phyloP scores from a whole-genome alignment of 2,329 filamentous ascomycete genomes.

The Aspergillus carbonarius region DNA sequence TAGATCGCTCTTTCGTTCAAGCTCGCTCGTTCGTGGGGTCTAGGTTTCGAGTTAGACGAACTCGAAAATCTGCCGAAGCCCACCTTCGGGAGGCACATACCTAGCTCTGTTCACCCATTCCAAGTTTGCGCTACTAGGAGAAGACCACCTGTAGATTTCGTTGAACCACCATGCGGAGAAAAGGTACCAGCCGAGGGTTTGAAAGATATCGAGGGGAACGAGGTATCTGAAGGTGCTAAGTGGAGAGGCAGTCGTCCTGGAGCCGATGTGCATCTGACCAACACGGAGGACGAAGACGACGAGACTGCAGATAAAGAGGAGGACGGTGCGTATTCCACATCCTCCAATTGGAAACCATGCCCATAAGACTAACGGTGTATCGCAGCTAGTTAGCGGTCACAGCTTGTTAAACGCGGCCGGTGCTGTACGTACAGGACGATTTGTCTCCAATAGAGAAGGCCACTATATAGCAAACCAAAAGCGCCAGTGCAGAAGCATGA shows the following conservation, averaged over 20 bases:
- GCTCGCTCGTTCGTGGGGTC: conserved; percentile 64
- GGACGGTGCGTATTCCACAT: conserved; percentile 69
- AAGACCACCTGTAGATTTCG: conserved; percentile 76
- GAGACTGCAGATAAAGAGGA: conserved; percentile 75
- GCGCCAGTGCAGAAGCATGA: conserved; percentile 67
- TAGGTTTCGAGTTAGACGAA: conserved; percentile 21
- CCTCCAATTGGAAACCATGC: conserved; percentile 79
- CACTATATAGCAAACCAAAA: conserved; percentile 71
- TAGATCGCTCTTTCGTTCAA: conserved; percentile 87
- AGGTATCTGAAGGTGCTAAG: conserved; percentile 63
- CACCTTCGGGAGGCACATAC: conserved; percentile 43
- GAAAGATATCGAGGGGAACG: conserved; percentile 60
- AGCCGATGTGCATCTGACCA: conserved; percentile 73
- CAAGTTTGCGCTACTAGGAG: conserved; percentile 60
- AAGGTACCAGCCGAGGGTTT: conserved; percentile 73
- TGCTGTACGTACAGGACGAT: conserved; percentile 62
- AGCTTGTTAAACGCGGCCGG: background rate
- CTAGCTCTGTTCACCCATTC: conserved; percentile 70
- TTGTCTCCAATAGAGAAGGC: conserved; percentile 69
- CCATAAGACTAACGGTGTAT: conserved; percentile 65
- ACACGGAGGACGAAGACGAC: conserved; percentile 82
- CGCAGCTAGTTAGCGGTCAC: conserved; percentile 9
- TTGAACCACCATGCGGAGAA: conserved; percentile 77
- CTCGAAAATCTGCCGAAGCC: background rate
- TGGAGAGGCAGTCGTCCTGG: conserved; percentile 68